phyloP scores from a whole-genome alignment of 116 monocot species.

The Zostera marina region DNA sequence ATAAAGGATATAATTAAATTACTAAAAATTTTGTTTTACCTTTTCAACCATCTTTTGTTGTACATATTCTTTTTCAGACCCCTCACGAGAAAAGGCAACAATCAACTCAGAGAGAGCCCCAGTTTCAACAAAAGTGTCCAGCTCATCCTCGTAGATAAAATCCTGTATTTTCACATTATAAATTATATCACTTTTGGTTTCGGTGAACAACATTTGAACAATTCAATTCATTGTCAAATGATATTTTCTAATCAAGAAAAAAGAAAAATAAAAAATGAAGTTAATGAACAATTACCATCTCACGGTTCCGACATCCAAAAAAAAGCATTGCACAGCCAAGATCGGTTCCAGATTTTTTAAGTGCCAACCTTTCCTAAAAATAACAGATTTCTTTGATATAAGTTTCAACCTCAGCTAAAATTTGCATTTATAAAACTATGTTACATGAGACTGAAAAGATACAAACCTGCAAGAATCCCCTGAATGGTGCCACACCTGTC shows the following conservation, averaged over 20 bases:
- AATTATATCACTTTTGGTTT: neutral
- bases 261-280: too few relatives aligned
- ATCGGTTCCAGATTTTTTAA: constrained; percentile 46
- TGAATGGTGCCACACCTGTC: constrained; percentile 84
- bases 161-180: constrained; percentile 17
- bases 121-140: constrained; percentile 29
- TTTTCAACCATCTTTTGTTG: constrained; percentile 55
- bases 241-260: neutral
- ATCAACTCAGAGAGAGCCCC: constrained; percentile 43
- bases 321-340: constrained; percentile 58
- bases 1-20: neutral
- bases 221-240: neutral
- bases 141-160: constrained; percentile 55
- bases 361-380: constrained; percentile 58
- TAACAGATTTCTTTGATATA: neutral
- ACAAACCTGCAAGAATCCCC: constrained; percentile 82
- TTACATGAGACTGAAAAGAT: neutral
- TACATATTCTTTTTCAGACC: constrained; percentile 48
- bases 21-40: constrained; percentile 2
- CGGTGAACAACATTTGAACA: neutral
- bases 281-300: constrained; percentile 44
- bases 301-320: constrained; percentile 77
- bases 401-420: neutral
- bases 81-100: constrained; percentile 50
- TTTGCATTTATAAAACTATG: neutral